A percentile compares a stretch with the other conserved stretches of the same genome.
Evolutionary conservation across 1,139 yeast genomes (phyloP).

Genomic region (Blastobotrys apis): DNA sequence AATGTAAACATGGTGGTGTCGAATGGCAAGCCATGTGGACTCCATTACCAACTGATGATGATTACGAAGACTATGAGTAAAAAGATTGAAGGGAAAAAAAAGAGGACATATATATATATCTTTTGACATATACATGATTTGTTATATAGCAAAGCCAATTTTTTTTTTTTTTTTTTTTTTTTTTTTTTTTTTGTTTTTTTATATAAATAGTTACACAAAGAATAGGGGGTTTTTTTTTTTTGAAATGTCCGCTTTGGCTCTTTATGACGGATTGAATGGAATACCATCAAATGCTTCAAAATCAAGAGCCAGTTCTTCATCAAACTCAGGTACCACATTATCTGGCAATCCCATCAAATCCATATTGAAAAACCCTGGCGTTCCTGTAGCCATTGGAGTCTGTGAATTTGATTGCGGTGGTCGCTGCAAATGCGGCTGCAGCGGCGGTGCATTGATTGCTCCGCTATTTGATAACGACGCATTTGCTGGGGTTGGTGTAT

Average conservation of each 20-base stretch:
- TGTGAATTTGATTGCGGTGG: conserved; percentile 5
- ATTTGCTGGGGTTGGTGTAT: conserved; percentile 8
- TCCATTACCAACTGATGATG: conserved; percentile 43
- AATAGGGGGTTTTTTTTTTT: neutral
- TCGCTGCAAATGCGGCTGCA: neutral
- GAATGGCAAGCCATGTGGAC: conserved; percentile 65
- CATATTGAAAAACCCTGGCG: conserved; percentile 22
- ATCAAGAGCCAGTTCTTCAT: conserved; percentile 23
- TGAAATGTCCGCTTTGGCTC: no score
- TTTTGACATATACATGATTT: no score
- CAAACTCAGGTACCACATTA: conserved; percentile 23
- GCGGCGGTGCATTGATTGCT: no score
- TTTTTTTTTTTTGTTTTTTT: neutral
- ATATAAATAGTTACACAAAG: neutral
- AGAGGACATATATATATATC: no score
- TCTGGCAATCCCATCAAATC: conserved; percentile 26
- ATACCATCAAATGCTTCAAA: conserved; percentile 27
- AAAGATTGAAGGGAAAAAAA: neutral
- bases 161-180: neutral
- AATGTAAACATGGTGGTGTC: conserved; percentile 55
- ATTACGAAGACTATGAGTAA: conserved; percentile 23
- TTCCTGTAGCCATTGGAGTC: conserved; percentile 17
- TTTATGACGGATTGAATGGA: conserved; percentile 30
- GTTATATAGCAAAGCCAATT: no score
- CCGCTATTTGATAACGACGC: neutral